Base-by-base conservation (phyloP, 2,329 filamentous ascomycete genomes). In the Aspergillus aculeatus region DNA sequence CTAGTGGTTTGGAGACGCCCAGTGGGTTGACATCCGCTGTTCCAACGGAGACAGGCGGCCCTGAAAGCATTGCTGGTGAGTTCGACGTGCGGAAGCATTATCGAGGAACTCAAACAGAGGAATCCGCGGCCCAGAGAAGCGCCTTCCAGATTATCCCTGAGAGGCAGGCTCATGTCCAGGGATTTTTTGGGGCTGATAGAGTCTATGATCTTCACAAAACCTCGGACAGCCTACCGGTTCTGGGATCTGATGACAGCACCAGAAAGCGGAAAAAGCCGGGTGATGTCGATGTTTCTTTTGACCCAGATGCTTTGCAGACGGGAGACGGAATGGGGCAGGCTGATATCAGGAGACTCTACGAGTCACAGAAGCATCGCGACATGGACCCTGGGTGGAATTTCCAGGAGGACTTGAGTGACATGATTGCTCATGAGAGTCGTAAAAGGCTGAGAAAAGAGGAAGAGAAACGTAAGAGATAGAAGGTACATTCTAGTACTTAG, bases 121-220 rank as follows among this genome's bases (percentile, higher is more conserved):
- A 96, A 62, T 86, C 86, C 0, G 83, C 80, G 16, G 80, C 86
- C 41, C 90, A 90, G 7, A 88, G 91, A 64, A 88, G 89, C 23
- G 92, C 95, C 16, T 96, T 95, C 76, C 92, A 92, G 21, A 88
- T 99, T 51, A 84, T 99, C 23, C 92, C 92, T 11, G 94, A 99
- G 78, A 90, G 90, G 59, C 89, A 94, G 72, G 89, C 93, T 23
- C 87, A 89, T 54, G 87, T 91, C 5, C 89, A 93, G 68, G 95
- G 95, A 50, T 98, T 99, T 85, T 98, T 99, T 73, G 95, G 95
- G 67, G 93, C 91, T 68, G 94, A 98, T 73, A 89, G 92, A 71
- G 90, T 90, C 16, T 99, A 99, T 77, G 93, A 99, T 77, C 84
- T 99, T 63, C 89, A 83, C 62, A 86, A 80, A 64, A 81, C 80